Evolutionary conservation across 495 filamentous ascomycete genomes (phyloP).

Genomic region (Pyronema domesticum): DNA sequence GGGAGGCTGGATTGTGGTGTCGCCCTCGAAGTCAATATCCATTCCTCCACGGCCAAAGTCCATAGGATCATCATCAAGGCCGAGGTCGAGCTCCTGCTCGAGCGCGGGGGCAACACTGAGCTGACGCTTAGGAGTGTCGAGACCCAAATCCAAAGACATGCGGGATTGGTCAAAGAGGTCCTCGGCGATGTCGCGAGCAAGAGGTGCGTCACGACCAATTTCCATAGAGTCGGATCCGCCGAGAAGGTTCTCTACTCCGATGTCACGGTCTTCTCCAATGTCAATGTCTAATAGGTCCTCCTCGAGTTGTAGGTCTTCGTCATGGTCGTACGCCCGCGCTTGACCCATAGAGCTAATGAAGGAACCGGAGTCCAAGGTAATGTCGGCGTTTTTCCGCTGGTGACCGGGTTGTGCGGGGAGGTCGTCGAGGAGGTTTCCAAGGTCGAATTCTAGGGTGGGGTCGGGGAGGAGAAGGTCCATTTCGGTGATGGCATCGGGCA

Average conservation of each 20-base stretch:
- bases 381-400: neutral
- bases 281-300: conserved; percentile 40
- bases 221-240: conserved; percentile 52
- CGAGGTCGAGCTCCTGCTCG: conserved; percentile 32
- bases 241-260: conserved; percentile 35
- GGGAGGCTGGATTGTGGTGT: conserved; percentile 26
- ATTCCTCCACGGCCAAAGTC: conserved; percentile 39
- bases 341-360: neutral
- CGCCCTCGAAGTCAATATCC: conserved; percentile 34
- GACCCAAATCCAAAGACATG: conserved; percentile 26
- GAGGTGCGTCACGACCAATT: conserved; percentile 63
- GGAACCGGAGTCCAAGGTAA: neutral
- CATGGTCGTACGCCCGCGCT: conserved; percentile 8
- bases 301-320: conserved; percentile 35
- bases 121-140: conserved; percentile 25
- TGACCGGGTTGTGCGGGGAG: conserved; percentile 2
- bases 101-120: neutral
- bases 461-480: conserved; percentile 70
- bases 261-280: conserved; percentile 37
- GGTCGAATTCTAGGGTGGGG: conserved; percentile 52
- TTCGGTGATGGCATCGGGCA: conserved; percentile 79
- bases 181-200: conserved; percentile 45
- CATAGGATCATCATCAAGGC: conserved; percentile 46
- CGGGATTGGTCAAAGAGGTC: conserved; percentile 47
- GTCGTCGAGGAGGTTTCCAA: conserved; percentile 9